phyloP scores from a whole-genome alignment of 805 yeast species.

The Hanseniaspora taiwanica region DNA sequence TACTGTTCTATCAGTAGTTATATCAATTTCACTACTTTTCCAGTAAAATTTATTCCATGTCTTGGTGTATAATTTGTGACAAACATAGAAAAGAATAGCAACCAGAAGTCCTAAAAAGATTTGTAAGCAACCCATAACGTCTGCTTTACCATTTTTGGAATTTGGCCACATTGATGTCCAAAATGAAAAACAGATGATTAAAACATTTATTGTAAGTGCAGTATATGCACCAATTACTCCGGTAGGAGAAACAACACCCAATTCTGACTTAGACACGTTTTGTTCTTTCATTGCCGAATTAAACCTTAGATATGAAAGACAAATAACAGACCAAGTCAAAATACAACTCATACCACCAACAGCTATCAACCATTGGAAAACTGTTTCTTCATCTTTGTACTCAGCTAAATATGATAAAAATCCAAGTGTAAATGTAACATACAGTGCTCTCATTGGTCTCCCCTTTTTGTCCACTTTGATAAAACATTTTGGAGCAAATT shows the following conservation, averaged over 20 bases:
- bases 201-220: slow-evolving; percentile 38
- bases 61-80: slow-evolving; percentile 31
- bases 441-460: slow-evolving; percentile 41
- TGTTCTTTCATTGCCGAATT: slow-evolving; percentile 41
- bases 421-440: slow-evolving; percentile 34
- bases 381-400: slow-evolving; percentile 37
- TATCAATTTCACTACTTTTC: slow-evolving; percentile 22
- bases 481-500: slow-evolving; percentile 36
- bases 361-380: slow-evolving; percentile 68
- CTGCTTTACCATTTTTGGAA: slow-evolving; percentile 21
- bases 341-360: slow-evolving; percentile 66
- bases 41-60: slow-evolving; percentile 40
- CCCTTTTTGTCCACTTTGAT: slow-evolving; percentile 37
- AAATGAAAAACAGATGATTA: slow-evolving; percentile 53
- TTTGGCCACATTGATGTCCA: slow-evolving; percentile 61
- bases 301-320: slow-evolving; percentile 55
- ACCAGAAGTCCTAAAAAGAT: slow-evolving; percentile 36
- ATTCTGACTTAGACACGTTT: slow-evolving; percentile 42
- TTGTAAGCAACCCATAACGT: slow-evolving; percentile 34
- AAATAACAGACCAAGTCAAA: slow-evolving; percentile 69
- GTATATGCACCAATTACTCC: slow-evolving; percentile 47
- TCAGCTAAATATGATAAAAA: slow-evolving; percentile 51
- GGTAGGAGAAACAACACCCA: slow-evolving; percentile 42
- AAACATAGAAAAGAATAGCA: slow-evolving; percentile 31
- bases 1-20: slow-evolving; percentile 19